These are phyloP conservation scores for Leccinum disarticulatum DNA, from an alignment of 768 basidiomycete species.

Conservation along the genomic window DNA sequence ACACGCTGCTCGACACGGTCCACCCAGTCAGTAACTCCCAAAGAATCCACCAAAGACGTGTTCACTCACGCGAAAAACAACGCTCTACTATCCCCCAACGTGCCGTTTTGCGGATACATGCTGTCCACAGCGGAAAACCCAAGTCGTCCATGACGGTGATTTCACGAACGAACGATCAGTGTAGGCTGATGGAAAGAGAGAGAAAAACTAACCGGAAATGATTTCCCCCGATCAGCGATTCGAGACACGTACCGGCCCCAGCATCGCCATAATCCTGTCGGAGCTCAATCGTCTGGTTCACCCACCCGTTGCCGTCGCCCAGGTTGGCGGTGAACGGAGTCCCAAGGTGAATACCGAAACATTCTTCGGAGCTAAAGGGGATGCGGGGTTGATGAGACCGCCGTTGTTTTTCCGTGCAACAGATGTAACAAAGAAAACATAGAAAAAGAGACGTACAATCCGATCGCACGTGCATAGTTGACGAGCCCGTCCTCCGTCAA, in stretches of 20 bases:
- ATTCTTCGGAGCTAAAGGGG: slow-evolving; percentile 39
- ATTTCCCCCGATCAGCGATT: slow-evolving; percentile 46
- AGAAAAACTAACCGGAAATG: slow-evolving; percentile 41
- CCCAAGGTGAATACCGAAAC: slow-evolving; percentile 37
- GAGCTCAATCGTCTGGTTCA: slow-evolving; percentile 45
- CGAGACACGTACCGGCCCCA: slow-evolving; percentile 43
- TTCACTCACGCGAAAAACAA: slow-evolving; percentile 58
- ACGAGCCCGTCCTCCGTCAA: slow-evolving; percentile 55
- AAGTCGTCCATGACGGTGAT: background rate
- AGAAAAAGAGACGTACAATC: slow-evolving; percentile 46
- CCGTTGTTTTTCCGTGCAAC: background rate
- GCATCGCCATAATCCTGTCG: slow-evolving; percentile 42
- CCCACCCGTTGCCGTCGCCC: slow-evolving; percentile 46
- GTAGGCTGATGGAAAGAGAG: background rate
- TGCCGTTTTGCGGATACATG: slow-evolving; percentile 59
- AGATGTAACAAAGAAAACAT: background rate
- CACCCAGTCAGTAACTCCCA: background rate
- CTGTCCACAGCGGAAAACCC: slow-evolving; percentile 16
- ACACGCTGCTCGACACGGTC: slow-evolving; percentile 37
- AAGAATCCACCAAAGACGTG: background rate
- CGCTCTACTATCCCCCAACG: slow-evolving; percentile 46
- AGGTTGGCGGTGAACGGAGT: slow-evolving; percentile 44
- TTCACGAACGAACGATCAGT: background rate
- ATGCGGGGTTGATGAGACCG: too few relatives aligned
- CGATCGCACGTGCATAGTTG: slow-evolving; percentile 61